Base-by-base conservation (phyloP, 2,329 filamentous ascomycete species). In the Coniochaeta hoffmannii region DNA sequence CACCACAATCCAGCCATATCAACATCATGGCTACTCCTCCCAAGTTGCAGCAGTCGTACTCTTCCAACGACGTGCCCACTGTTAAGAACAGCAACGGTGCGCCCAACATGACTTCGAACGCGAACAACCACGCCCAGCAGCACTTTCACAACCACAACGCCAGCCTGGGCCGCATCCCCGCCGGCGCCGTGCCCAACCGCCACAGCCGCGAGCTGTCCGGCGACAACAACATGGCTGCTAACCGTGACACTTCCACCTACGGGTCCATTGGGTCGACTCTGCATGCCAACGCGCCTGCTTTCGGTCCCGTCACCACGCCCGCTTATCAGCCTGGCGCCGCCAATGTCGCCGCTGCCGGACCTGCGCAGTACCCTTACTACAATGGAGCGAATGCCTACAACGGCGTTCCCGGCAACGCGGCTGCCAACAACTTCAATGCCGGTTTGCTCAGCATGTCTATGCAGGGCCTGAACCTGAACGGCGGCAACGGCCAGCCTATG, bases 41-140 rank as follows among this genome's bases (percentile, higher is more conserved):
- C 30, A 90, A 89, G 75, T 72, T 96, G 56, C 89, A 92, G 71
- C 86, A 88, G 46, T 97, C 93, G 0, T 97, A 89, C 74, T 97
- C 94, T 10, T 85, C 90, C 54, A 94, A 88, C 69, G 92, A 97
- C 65, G 79, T 97, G 19, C 89, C 91, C 4, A 95, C 91, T 8
- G 77, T 91, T 65, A 96, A 94, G 80, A 87, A 79, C 61, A 76
- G 81, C 54, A 79, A 81, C 55, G 77, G 73, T 50, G 70, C 76
- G 52, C 73, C 79, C 50, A 66, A 70, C 55, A 66, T 73, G 54
- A 69, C 69, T 32, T 67, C 68, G 64, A 80, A 76, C 59, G 73
- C 77, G 57, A 82, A 82, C 68, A 81, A 79, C 58, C 81, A 84
- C 63, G 81, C 81, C 2, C 79, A 83, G 69, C 79, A 83, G 70